A percentile compares a stretch with the other conserved stretches of the same genome.
These are phyloP conservation scores for Cyclanthera cordifolia DNA, from an alignment of 306 rosid genomes.

Conservation along the genomic window DNA sequence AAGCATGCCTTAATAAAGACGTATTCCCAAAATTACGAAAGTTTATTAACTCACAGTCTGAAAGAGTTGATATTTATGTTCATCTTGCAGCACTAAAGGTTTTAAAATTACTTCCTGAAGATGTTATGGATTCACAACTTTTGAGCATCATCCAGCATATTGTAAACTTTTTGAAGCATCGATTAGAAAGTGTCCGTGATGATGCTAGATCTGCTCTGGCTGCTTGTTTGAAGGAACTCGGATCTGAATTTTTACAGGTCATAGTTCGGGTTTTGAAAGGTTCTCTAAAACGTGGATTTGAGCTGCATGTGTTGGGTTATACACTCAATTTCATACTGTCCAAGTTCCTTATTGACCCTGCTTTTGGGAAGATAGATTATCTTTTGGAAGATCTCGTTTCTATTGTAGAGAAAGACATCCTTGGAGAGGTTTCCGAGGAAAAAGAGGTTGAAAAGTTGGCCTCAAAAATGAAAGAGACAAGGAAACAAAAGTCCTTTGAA, in stretches of 20 bases:
- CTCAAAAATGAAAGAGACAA: slow-evolving; percentile 91
- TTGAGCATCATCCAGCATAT: slow-evolving; percentile 65
- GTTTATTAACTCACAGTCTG: slow-evolving; percentile 63
- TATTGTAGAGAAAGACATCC: slow-evolving; percentile 65
- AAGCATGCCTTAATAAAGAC: slow-evolving; percentile 43
- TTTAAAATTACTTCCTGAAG: slow-evolving; percentile 71
- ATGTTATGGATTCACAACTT: slow-evolving; percentile 73
- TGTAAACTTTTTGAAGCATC: slow-evolving; percentile 71
- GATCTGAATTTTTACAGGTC: slow-evolving; percentile 74
- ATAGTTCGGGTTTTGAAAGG: slow-evolving; percentile 56
- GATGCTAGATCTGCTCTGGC: slow-evolving; percentile 88
- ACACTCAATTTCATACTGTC: slow-evolving; percentile 64
- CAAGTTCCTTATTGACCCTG: slow-evolving; percentile 47
- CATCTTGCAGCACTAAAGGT: slow-evolving; percentile 74
- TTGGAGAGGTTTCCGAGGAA: slow-evolving; percentile 83
- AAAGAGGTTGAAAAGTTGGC: slow-evolving; percentile 93
- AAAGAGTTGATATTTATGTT: slow-evolving; percentile 58
- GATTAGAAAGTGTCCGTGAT: slow-evolving; percentile 72
- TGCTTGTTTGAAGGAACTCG: slow-evolving; percentile 84
- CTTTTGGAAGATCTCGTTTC: slow-evolving; percentile 74
- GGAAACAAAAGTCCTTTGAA: slow-evolving; percentile 59
- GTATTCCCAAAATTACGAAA: slow-evolving; percentile 77
- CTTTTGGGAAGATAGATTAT: slow-evolving; percentile 63
- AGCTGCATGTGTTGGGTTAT: slow-evolving; percentile 87
- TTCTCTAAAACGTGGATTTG: slow-evolving; percentile 74